Percentiles rank a stretch among this genome's conserved stretches.
These are phyloP conservation scores for Amanita thiersii DNA, from an alignment of 768 basidiomycete species.

Conservation along the genomic window DNA sequence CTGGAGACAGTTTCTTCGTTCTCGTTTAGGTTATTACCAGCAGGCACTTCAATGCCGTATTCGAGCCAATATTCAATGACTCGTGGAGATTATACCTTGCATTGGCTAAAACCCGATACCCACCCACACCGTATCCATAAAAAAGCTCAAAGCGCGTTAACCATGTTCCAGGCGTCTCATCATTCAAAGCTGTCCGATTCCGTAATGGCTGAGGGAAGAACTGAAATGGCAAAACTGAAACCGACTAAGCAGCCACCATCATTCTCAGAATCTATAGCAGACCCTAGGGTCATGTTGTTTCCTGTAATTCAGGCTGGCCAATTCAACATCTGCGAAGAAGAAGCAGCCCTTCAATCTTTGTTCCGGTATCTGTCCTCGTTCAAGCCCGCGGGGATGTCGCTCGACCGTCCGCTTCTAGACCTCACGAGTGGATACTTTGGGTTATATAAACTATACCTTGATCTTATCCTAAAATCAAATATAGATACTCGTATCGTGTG, in stretches of 20 bases:
- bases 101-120: slow-evolving; percentile 58
- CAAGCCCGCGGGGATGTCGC: slow-evolving; percentile 4
- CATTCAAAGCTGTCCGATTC: too few relatives aligned
- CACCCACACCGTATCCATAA: slow-evolving; percentile 67
- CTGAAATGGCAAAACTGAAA: slow-evolving; percentile 15
- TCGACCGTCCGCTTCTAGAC: slow-evolving; percentile 46
- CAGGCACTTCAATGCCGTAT: neutral
- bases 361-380: slow-evolving; percentile 38
- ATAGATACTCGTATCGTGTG: slow-evolving; percentile 68
- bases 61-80: slow-evolving; percentile 21
- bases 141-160: slow-evolving; percentile 48
- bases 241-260: slow-evolving; percentile 36
- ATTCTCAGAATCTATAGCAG: neutral
- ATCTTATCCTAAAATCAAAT: slow-evolving; percentile 51
- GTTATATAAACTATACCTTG: slow-evolving; percentile 72
- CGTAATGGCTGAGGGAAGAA: slow-evolving; percentile 2
- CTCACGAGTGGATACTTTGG: slow-evolving; percentile 96
- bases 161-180: slow-evolving; percentile 48
- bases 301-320: slow-evolving; percentile 90
- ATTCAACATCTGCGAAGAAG: slow-evolving; percentile 82
- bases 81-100: slow-evolving; percentile 39
- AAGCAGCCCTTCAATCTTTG: slow-evolving; percentile 46
- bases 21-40: slow-evolving; percentile 52
- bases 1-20: slow-evolving; percentile 59
- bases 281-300: slow-evolving; percentile 22